Evolutionary conservation across 1,284 basidiomycete genomes (phyloP).

Genomic region (Ustilago xerochloae): DNA sequence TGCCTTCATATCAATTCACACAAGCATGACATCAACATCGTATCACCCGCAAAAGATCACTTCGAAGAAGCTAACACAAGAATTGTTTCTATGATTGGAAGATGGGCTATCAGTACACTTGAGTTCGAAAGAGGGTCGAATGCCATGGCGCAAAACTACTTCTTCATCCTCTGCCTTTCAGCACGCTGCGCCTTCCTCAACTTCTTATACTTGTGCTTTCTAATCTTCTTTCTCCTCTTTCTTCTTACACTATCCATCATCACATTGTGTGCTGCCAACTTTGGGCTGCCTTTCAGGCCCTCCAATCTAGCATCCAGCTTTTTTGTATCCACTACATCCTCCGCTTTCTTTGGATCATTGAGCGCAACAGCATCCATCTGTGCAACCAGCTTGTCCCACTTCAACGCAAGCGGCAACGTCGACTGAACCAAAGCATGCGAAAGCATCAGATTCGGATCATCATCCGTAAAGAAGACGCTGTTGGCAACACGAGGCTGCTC

Average conservation of each 20-base stretch:
- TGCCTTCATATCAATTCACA: too few relatives aligned
- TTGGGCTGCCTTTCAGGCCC: conserved; percentile 6
- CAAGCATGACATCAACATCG: too few relatives aligned
- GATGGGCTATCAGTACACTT: not conserved
- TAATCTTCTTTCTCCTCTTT: conserved; percentile 68
- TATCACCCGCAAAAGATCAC: not conserved
- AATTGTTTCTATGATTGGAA: not conserved
- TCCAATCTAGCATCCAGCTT: conserved; percentile 45
- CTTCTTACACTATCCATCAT: conserved; percentile 64
- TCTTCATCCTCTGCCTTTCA: conserved; percentile 62
- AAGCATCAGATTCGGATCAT: conserved; percentile 63
- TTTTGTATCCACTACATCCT: conserved; percentile 30
- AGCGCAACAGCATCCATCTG: conserved; percentile 54
- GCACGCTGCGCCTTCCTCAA: conserved; percentile 64
- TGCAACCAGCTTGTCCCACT: conserved; percentile 57
- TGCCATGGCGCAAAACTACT: conserved; percentile 22
- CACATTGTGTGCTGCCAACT: conserved; percentile 48
- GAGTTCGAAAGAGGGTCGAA: not conserved
- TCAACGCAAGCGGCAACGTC: conserved; percentile 53
- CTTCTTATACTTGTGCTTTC: conserved; percentile 68
- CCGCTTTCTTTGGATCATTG: conserved; percentile 20
- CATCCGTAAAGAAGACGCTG: conserved; percentile 47
- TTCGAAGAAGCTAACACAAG: not conserved
- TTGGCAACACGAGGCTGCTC: conserved; percentile 24
- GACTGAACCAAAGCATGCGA: conserved; percentile 64